phyloP scores from a whole-genome alignment of 495 filamentous ascomycete genomes.

The Penicillium odoratum region DNA sequence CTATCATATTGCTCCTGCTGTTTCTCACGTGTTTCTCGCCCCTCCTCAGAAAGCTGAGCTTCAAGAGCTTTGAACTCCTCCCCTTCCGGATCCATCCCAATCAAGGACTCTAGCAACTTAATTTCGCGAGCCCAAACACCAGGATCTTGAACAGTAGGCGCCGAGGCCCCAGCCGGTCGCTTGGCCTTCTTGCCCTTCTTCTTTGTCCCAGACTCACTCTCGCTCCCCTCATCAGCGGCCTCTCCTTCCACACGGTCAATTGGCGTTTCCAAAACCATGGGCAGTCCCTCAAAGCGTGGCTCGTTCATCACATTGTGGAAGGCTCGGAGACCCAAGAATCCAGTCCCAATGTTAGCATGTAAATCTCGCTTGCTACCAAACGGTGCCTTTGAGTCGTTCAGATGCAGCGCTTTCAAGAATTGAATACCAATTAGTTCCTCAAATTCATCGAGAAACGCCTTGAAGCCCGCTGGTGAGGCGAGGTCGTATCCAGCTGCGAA shows the following conservation, averaged over 20 bases:
- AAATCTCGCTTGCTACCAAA: slow-evolving; percentile 75
- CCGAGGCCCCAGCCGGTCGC: slow-evolving; percentile 20
- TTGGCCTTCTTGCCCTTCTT: slow-evolving; percentile 23
- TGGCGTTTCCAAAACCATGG: slow-evolving; percentile 93
- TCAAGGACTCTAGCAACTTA: slow-evolving; percentile 83
- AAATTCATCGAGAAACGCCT: slow-evolving; percentile 69
- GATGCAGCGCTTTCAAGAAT: slow-evolving; percentile 81
- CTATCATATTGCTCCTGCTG: slow-evolving; percentile 73
- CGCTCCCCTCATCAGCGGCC: slow-evolving; percentile 19
- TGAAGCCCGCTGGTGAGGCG: slow-evolving; percentile 70
- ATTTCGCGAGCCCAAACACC: slow-evolving; percentile 82
- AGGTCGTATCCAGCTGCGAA: slow-evolving; percentile 95
- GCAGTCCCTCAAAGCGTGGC: slow-evolving; percentile 69
- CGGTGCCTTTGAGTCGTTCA: slow-evolving; percentile 94
- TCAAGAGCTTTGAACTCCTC: slow-evolving; percentile 68
- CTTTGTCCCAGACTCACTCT: slow-evolving; percentile 26
- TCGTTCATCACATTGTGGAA: slow-evolving; percentile 93
- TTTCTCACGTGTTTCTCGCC: slow-evolving; percentile 67
- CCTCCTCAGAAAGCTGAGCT: slow-evolving; percentile 62
- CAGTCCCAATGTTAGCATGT: slow-evolving; percentile 92
- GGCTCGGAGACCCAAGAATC: slow-evolving; percentile 83
- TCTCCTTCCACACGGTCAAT: slow-evolving; percentile 59
- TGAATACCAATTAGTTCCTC: slow-evolving; percentile 74
- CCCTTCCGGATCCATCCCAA: slow-evolving; percentile 74
- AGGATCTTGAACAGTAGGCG: slow-evolving; percentile 61